phyloP scores from a whole-genome alignment of 2,329 filamentous ascomycete species.

The Keithomyces neogunnii region DNA sequence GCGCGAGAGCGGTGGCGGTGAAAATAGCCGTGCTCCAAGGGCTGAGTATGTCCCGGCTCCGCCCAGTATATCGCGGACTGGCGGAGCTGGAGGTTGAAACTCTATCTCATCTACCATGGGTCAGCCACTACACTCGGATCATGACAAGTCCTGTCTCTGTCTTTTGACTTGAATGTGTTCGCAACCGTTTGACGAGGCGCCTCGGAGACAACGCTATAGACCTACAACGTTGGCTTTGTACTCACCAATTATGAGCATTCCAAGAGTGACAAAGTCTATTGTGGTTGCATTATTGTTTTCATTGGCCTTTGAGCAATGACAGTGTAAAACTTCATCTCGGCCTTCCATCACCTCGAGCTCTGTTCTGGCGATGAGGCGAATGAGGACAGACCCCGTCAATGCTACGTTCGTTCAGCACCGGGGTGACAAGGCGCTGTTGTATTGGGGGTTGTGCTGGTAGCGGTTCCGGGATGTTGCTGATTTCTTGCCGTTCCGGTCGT shows the following conservation, averaged over 20 bases:
- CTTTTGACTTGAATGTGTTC: background rate
- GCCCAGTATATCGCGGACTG: constrained; percentile 71
- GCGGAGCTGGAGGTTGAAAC: constrained; percentile 60
- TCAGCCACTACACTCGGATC: background rate
- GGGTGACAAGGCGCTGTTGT: background rate
- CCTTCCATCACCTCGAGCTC: background rate
- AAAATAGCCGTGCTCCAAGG: constrained; percentile 81
- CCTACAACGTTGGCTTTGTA: background rate
- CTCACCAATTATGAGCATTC: constrained; percentile 68
- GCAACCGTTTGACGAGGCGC: background rate
- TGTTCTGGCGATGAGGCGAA: background rate
- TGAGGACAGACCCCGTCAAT: background rate
- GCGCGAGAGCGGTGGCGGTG: constrained; percentile 55
- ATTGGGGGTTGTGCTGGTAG: background rate
- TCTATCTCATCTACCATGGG: constrained; percentile 76
- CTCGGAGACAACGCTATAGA: background rate
- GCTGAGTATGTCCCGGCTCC: constrained; percentile 83
- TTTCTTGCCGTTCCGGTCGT: background rate
- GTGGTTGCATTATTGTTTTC: background rate
- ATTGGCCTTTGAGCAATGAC: background rate
- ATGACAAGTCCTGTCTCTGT: background rate
- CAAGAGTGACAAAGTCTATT: constrained; percentile 59
- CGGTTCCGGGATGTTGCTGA: background rate
- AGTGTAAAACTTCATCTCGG: background rate
- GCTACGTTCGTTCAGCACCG: background rate